Conservation (phyloP, 1,284 basidiomycete genomes). For the Ustilago xerochloae region DNA sequence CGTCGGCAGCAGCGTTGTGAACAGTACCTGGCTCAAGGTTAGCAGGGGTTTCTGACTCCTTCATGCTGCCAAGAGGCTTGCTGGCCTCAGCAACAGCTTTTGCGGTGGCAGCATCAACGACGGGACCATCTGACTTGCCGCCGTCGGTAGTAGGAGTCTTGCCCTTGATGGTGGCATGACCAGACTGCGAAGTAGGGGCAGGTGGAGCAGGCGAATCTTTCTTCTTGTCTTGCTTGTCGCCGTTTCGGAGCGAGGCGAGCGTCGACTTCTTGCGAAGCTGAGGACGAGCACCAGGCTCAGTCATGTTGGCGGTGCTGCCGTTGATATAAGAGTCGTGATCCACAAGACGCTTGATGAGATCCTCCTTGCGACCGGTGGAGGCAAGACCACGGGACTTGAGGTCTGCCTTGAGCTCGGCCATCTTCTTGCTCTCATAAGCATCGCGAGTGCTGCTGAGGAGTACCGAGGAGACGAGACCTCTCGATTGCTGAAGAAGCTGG, state of each 20-base stretch:
- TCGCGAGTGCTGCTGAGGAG: conserved; percentile 58
- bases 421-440: conserved; percentile 55
- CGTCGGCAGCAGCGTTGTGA: conserved; percentile 47
- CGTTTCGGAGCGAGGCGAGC: conserved; percentile 45
- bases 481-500: conserved; percentile 44
- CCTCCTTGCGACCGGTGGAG: conserved; percentile 56
- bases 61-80: conserved; percentile 49
- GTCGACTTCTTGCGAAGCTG: conserved; percentile 54
- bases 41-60: conserved; percentile 45
- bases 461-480: conserved; percentile 59
- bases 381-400: conserved; percentile 61
- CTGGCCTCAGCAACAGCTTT: conserved; percentile 28
- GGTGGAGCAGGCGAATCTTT: conserved; percentile 19
- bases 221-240: conserved; percentile 13
- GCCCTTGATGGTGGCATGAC: conserved; percentile 23
- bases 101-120: conserved; percentile 39
- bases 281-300: conserved; percentile 25
- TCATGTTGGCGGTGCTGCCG: conserved; percentile 46
- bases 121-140: conserved; percentile 20
- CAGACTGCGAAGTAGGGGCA: conserved; percentile 27
- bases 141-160: conserved; percentile 9
- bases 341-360: conserved; percentile 60
- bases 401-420: conserved; percentile 56
- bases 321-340: conserved; percentile 54
- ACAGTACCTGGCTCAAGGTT: conserved; percentile 54